Conservation (phyloP, 2,329 filamentous ascomycete species). For the Diaporthe velutina region DNA sequence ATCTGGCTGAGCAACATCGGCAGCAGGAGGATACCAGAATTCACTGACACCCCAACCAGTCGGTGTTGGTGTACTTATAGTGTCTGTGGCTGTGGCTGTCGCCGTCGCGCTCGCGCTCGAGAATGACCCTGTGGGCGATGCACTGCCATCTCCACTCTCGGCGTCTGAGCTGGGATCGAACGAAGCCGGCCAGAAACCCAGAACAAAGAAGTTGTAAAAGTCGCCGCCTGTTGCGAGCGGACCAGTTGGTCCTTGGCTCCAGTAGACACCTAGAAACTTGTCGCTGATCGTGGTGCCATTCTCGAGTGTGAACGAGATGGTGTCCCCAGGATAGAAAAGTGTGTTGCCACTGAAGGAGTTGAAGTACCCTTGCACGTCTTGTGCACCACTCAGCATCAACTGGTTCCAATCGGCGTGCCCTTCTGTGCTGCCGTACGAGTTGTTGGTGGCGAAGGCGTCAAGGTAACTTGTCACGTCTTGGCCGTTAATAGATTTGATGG, state of each 20-base stretch:
- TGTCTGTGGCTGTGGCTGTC: neutral
- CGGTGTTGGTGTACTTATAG: neutral
- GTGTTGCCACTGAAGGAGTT: slow-evolving; percentile 1
- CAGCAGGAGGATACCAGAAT: neutral
- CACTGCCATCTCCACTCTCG: neutral
- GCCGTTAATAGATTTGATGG: slow-evolving; percentile 50
- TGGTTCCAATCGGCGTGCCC: slow-evolving; percentile 57
- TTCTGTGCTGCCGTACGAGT: slow-evolving; percentile 53
- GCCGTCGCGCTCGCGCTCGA: neutral
- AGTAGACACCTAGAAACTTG: slow-evolving; percentile 40
- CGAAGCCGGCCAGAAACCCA: slow-evolving; percentile 43
- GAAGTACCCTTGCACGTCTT: slow-evolving; percentile 41
- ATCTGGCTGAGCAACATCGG: slow-evolving; percentile 14
- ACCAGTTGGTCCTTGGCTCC: slow-evolving; percentile 40
- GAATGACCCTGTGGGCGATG: neutral
- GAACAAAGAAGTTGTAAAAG: slow-evolving; percentile 59
- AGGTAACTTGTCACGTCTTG: slow-evolving; percentile 46
- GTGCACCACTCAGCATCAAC: slow-evolving; percentile 48
- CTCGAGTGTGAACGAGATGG: slow-evolving; percentile 46
- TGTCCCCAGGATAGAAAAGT: slow-evolving; percentile 49
- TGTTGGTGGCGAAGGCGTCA: slow-evolving; percentile 47
- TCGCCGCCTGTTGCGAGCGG: slow-evolving; percentile 55
- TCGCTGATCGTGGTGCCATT: slow-evolving; percentile 43
- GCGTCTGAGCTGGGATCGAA: neutral
- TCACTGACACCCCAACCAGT: neutral